These are phyloP conservation scores for Blastocystis hominis DNA, from an alignment of 352 stramenopile species.

Conservation along the genomic window DNA sequence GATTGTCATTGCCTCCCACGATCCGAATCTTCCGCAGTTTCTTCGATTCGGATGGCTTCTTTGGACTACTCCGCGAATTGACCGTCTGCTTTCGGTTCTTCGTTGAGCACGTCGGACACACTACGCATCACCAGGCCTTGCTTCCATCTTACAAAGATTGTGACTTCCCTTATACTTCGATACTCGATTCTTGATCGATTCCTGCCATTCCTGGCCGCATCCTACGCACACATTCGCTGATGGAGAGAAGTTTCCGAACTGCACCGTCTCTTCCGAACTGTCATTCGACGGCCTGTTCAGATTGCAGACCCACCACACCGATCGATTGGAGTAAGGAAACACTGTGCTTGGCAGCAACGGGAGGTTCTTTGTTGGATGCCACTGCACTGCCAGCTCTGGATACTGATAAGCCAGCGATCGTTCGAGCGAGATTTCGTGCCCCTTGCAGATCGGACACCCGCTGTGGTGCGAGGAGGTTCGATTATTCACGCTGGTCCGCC, in stretches of 20 bases:
- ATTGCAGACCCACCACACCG: conserved; percentile 55
- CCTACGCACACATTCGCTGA: not conserved
- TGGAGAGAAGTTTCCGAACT: not conserved
- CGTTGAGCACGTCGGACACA: not conserved
- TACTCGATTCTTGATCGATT: conserved; percentile 6
- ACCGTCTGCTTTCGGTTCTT: not conserved
- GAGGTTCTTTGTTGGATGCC: conserved; percentile 53
- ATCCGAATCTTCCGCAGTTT: not conserved
- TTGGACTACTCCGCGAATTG: not conserved
- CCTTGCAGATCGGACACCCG: conserved; percentile 28
- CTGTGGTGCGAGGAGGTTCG: conserved; percentile 48
- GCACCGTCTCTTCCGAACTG: not conserved
- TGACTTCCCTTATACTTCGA: conserved; percentile 6
- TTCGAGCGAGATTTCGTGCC: not conserved
- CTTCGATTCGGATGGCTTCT: not conserved
- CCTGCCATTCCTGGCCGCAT: conserved; percentile 30
- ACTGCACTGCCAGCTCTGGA: conserved; percentile 33
- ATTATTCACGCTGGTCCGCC: conserved; percentile 51
- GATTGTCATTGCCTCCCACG: not conserved
- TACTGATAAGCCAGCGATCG: conserved; percentile 39
- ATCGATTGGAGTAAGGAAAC: conserved; percentile 10
- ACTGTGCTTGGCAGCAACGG: conserved; percentile 5
- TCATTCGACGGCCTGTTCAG: not conserved
- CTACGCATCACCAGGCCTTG: not conserved
- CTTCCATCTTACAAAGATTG: not conserved